phyloP scores from a whole-genome alignment of 805 yeast species.

The Candida easanensis region DNA sequence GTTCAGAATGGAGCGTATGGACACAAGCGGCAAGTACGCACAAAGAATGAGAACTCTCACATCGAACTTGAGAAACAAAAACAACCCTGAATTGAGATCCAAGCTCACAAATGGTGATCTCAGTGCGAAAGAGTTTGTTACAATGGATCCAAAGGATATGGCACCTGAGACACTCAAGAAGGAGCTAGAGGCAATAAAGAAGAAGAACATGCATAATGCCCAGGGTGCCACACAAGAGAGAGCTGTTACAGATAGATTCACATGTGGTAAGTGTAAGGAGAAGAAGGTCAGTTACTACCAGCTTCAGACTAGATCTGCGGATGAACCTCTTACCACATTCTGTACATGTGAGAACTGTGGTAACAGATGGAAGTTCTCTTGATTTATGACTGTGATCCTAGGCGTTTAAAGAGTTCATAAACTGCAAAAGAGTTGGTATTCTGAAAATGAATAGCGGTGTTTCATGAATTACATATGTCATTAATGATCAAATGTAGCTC shows the following conservation, averaged over 20 bases:
- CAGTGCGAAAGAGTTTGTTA: slow-evolving; percentile 60
- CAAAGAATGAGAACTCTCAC: slow-evolving; percentile 83
- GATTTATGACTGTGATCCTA: background rate
- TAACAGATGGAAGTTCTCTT: slow-evolving; percentile 96
- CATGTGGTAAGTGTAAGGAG: slow-evolving; percentile 97
- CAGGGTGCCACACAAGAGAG: slow-evolving; percentile 96
- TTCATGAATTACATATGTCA: too few relatives aligned
- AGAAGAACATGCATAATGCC: slow-evolving; percentile 90
- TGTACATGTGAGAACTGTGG: slow-evolving; percentile 98
- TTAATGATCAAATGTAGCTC: too few relatives aligned
- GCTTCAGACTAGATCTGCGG: slow-evolving; percentile 97
- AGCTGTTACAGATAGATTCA: slow-evolving; percentile 93
- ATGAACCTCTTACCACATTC: slow-evolving; percentile 97
- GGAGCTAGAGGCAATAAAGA: slow-evolving; percentile 81
- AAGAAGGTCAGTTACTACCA: slow-evolving; percentile 96
- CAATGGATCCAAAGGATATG: slow-evolving; percentile 90
- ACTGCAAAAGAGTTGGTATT: background rate
- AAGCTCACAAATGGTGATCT: slow-evolving; percentile 69
- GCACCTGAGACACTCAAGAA: slow-evolving; percentile 89
- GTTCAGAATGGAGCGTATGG: slow-evolving; percentile 55
- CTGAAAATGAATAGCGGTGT: too few relatives aligned
- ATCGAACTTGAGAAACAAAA: slow-evolving; percentile 83
- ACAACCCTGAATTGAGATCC: slow-evolving; percentile 79
- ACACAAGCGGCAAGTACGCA: slow-evolving; percentile 55
- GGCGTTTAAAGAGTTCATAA: background rate